A percentile compares a stretch with the other conserved stretches of the same genome.
phyloP scores from a whole-genome alignment of 1,139 yeast genomes.

The Saccharomycopsis hybrid region DNA sequence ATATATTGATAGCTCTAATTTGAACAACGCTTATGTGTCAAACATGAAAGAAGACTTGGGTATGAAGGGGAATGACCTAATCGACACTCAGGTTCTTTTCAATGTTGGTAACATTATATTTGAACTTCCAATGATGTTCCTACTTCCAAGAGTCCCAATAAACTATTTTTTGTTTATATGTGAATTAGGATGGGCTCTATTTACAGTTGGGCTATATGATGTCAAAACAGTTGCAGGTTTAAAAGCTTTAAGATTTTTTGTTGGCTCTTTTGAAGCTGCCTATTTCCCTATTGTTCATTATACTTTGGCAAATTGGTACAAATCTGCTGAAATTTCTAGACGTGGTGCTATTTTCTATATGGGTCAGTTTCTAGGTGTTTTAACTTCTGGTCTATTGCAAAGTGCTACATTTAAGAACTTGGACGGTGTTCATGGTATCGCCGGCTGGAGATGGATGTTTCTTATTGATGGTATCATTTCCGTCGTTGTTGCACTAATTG shows the following conservation, averaged over 20 bases:
- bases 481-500: conserved; percentile 53
- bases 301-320: conserved; percentile 58
- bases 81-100: conserved; percentile 50
- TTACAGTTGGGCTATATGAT: conserved; percentile 41
- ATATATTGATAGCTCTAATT: conserved; percentile 51
- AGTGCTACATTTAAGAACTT: conserved; percentile 46
- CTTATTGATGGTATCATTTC: conserved; percentile 61
- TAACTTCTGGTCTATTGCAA: conserved; percentile 60
- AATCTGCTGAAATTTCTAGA: conserved; percentile 50
- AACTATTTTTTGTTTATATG: conserved; percentile 51
- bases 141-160: conserved; percentile 40
- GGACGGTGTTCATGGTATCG: conserved; percentile 43
- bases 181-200: conserved; percentile 50
- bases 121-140: conserved; percentile 39
- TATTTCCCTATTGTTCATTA: conserved; percentile 55
- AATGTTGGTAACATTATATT: conserved; percentile 53
- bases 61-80: conserved; percentile 57
- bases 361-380: conserved; percentile 54
- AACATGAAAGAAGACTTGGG: conserved; percentile 50
- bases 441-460: conserved; percentile 72
- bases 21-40: conserved; percentile 64
- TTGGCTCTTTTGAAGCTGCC: conserved; percentile 60
- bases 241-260: conserved; percentile 46
- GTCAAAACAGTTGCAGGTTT: conserved; percentile 37
- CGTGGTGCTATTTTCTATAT: conserved; percentile 56